Evolutionary conservation across 495 filamentous ascomycete species (phyloP).

Genomic region (Penicillium psychrofluorescens): DNA sequence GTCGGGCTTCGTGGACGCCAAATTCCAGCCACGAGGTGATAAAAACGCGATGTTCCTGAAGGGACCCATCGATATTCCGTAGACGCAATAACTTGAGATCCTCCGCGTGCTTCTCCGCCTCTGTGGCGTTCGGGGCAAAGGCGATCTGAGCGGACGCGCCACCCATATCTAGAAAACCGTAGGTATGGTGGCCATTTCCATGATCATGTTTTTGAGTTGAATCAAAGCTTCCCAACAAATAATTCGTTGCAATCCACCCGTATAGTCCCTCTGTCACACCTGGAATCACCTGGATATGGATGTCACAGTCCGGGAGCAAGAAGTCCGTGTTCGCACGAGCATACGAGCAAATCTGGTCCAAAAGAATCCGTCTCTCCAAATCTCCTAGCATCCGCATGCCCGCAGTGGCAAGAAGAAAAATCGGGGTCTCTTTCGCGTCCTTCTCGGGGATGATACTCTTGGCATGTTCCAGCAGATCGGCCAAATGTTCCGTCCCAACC

Average conservation of each 20-base stretch:
- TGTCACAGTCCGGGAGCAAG: conserved; percentile 77
- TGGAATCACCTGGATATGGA: conserved; percentile 90
- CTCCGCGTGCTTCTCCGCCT: conserved; percentile 81
- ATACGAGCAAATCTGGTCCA: conserved; percentile 78
- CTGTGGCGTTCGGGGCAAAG: conserved; percentile 90
- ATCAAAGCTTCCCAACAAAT: conserved; percentile 89
- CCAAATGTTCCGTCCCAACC: conserved; percentile 76
- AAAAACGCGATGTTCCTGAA: conserved; percentile 80
- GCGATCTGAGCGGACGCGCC: conserved; percentile 96
- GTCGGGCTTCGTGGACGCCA: conserved; percentile 84
- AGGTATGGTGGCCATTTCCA: conserved; percentile 89
- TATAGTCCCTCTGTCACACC: conserved; percentile 98
- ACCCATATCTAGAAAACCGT: conserved; percentile 98
- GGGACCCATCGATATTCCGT: conserved; percentile 67
- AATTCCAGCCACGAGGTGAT: conserved; percentile 96
- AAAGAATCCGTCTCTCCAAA: conserved; percentile 58
- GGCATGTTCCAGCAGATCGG: conserved; percentile 74
- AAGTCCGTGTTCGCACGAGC: conserved; percentile 74
- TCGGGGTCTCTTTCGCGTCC: conserved; percentile 74
- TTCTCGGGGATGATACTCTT: conserved; percentile 71
- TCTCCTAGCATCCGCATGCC: conserved; percentile 87
- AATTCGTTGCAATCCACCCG: conserved; percentile 99
- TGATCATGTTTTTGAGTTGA: conserved; percentile 63
- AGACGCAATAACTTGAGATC: conserved; percentile 82
- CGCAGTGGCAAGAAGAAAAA: conserved; percentile 95